Conservation (phyloP, 2,329 filamentous ascomycete genomes). For the Pseudogymnoascus sp. region DNA sequence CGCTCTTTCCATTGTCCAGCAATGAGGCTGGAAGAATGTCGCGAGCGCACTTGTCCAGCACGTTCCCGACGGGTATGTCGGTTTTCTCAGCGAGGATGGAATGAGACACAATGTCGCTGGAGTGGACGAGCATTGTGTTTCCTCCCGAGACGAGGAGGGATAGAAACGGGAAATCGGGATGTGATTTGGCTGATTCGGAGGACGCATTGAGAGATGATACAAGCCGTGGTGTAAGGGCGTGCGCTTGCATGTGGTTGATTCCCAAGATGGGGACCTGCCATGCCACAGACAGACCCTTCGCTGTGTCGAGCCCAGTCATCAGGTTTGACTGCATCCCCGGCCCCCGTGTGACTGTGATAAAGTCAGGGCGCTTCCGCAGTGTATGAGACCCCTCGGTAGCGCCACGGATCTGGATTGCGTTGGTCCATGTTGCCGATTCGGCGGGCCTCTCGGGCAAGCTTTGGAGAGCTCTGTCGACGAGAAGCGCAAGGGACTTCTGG, state of each 20-base stretch:
- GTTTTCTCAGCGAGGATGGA: conserved; percentile 60
- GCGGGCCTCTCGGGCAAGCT: conserved; percentile 34
- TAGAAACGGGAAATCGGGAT: conserved; percentile 70
- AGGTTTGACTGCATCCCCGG: conserved; percentile 82
- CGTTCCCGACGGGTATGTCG: conserved; percentile 86
- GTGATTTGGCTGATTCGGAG: conserved; percentile 14
- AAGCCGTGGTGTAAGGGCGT: conserved; percentile 80
- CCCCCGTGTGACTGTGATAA: conserved; percentile 82
- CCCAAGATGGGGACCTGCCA: conserved; percentile 77
- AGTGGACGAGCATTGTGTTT: conserved; percentile 79
- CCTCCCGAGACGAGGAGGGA: conserved; percentile 86
- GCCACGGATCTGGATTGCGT: conserved; percentile 17
- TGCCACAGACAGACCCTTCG: conserved; percentile 77
- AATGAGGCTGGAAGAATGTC: conserved; percentile 58
- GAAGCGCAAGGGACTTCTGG: conserved; percentile 56
- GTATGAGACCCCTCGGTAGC: background rate
- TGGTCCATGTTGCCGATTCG: conserved; percentile 15
- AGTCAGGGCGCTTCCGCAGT: conserved; percentile 54
- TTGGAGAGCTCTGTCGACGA: conserved; percentile 57
- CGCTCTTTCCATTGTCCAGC: conserved; percentile 46
- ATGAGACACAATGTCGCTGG: conserved; percentile 59
- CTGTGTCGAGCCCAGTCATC: conserved; percentile 68
- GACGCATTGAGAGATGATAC: conserved; percentile 47
- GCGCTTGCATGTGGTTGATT: conserved; percentile 96
- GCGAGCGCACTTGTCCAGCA: conserved; percentile 80